Evolutionary conservation across 163 green algal species (phyloP).

Genomic region (Scenedesmus sp.): DNA sequence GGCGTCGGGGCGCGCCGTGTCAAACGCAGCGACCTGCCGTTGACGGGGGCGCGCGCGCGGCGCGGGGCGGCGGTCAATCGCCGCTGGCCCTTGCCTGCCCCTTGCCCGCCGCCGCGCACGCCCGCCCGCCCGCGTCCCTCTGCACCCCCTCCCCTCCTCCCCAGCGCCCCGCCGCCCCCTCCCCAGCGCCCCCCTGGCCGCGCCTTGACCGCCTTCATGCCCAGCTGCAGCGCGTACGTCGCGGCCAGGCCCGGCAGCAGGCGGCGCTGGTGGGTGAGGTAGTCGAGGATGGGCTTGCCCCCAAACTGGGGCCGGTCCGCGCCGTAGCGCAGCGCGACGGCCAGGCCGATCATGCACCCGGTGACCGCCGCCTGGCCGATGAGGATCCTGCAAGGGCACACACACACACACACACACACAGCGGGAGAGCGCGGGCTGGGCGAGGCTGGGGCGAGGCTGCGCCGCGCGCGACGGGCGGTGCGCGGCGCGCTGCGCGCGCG

Average conservation of each 20-base stretch:
- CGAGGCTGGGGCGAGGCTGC: not conserved
- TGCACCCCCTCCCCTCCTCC: too few species aligned
- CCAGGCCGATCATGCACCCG: slow-evolving; percentile 78
- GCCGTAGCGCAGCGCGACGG: slow-evolving; percentile 86
- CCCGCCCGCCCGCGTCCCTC: too few species aligned
- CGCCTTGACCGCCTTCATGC: slow-evolving; percentile 76
- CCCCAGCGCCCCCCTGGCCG: not conserved
- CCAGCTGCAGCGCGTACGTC: slow-evolving; percentile 85
- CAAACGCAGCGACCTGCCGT: slow-evolving; percentile 30
- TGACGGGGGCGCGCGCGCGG: too few species aligned
- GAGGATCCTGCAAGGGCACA: too few species aligned
- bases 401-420: too few species aligned
- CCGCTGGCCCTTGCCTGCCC: too few species aligned
- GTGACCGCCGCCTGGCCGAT: slow-evolving; percentile 81
- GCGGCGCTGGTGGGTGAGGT: slow-evolving; percentile 90
- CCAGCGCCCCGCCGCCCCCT: too few species aligned
- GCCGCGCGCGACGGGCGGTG: too few species aligned
- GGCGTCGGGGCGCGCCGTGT: slow-evolving; percentile 44
- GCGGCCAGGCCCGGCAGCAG: slow-evolving; percentile 85
- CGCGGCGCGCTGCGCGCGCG: too few species aligned
- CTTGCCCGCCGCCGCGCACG: too few species aligned
- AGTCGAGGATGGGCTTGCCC: slow-evolving; percentile 80
- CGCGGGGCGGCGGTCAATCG: too few species aligned
- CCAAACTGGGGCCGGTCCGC: slow-evolving; percentile 81
- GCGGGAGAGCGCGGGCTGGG: too few species aligned